Evolutionary conservation across 2,329 filamentous ascomycete species (phyloP), one percentile per base, ranked within the genome.

Genomic region (Passalora sequoiae): DNA sequence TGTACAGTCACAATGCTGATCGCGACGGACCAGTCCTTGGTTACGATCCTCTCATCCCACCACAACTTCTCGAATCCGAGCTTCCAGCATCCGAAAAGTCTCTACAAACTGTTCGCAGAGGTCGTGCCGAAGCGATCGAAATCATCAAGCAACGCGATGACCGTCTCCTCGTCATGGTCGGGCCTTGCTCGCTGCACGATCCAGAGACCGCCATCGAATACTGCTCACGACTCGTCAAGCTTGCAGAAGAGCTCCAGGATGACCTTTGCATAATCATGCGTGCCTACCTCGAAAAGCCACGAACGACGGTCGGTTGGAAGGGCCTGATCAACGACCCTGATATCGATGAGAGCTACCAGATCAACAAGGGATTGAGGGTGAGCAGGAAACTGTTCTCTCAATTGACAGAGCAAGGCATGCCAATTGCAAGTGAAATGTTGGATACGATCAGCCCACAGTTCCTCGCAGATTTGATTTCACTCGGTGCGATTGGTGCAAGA

Each of bases 401-500:
- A 63, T 75, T 98, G 49, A 98, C 91, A 25, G 75, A 75, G 50
- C 75, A 76, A 53, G 92, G 92, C 57, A 89, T 98, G 78, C 92
- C 92, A 46, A 94, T 98, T 66, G 92, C 92, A 45, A 89, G 81
- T 53, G 92, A 98, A 74, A 97, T 98, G 92, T 80, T 98, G 46
- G 92, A 98, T 67, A 98, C 92, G 54, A 97, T 98, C 69, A 95
- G 88, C 3, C 92, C 92, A 4, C 92, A 98, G 75, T 98, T 92
- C 77, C 81, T 97, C 31, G 89, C 92, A 49, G 92, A 98, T 68
- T 80, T 95, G 58, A 89, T 98, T 67, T 94, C 88, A 0, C 83
- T 97, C 19, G 92, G 92, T 49, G 92, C 92, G 46, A 94, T 98
- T 62, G 92, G 92, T 50, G 92, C 92, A 31, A 81, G 92, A 55